Evolutionary conservation across 805 yeast genomes (phyloP), one percentile per base, ranked within the genome.

Genomic region (Kuraishia piskuri): DNA sequence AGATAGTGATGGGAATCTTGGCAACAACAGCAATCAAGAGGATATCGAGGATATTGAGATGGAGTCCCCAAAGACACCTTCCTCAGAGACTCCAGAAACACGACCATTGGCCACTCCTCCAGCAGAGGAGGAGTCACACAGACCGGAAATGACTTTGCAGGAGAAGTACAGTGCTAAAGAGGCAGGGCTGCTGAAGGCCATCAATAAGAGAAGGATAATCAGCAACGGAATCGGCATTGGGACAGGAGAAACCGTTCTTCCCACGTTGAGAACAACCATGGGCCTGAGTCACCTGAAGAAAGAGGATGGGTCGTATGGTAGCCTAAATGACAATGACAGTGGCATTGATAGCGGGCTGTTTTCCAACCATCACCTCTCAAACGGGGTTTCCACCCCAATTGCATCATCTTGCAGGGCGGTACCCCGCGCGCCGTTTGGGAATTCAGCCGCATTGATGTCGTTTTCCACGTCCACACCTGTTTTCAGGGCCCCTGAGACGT

Each of bases 1-100:
- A 64, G 61, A 6, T 49, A 59, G 3, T 59, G 63, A n/a, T 58
- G 59, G 7, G 53, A 5, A 31, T 31, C n/a, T n/a, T n/a, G n/a
- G n/a, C n/a, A n/a, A n/a, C n/a, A n/a, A n/a, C n/a, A n/a, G n/a
- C n/a, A n/a, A n/a, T n/a, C n/a, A n/a, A n/a, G n/a, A n/a, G n/a
- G 63, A 5, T 55, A 26, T 17, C 2, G 19, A 46, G 17, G 44
- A 47, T 19, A 23, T 40, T 8, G 26, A 19, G 17, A 36, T 21
- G n/a, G 24, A 20, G 8, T 22, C 21, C 6, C 22, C 19, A 19
- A 51, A 37, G 36, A 25, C 17, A 19, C 19, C 24, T 6, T 23
- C 10, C 20, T 24, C 40, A 2, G 49, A 5, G 25, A 17, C 20
- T 17, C 22, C n/a, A 25, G 8, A 37, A 5, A 14, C 22, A 3